These are phyloP conservation scores for Mycena olivaceomarginata DNA, from an alignment of 768 basidiomycete genomes.

Conservation along the genomic window DNA sequence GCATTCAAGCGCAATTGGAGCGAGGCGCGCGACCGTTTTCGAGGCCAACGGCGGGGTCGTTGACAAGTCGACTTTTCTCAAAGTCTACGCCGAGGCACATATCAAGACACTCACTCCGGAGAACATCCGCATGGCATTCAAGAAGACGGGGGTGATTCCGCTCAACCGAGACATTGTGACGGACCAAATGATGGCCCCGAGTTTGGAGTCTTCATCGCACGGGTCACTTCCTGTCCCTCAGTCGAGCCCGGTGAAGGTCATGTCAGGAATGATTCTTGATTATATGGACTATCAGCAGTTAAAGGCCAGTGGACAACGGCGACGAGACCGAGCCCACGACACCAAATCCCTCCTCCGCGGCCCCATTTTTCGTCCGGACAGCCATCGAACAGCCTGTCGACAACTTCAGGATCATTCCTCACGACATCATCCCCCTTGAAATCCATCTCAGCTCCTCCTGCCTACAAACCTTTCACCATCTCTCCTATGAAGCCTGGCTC, in stretches of 20 bases:
- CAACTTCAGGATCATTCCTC: background rate
- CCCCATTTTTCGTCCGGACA: background rate
- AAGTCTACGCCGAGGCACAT: conserved; percentile 51
- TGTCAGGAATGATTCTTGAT: background rate
- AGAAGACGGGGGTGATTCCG: conserved; percentile 54
- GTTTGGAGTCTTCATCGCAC: background rate
- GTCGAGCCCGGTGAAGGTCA: conserved; percentile 2
- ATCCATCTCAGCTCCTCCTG: background rate
- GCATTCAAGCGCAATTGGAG: conserved; percentile 50
- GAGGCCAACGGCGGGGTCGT: conserved; percentile 19
- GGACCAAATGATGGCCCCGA: conserved; percentile 49
- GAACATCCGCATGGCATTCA: conserved; percentile 52
- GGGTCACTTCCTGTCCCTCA: background rate
- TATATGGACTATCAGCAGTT: background rate
- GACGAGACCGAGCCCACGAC: background rate
- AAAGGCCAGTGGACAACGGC: background rate
- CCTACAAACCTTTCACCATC: background rate
- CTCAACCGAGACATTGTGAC: conserved; percentile 50
- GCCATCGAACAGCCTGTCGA: background rate
- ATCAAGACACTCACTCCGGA: conserved; percentile 9
- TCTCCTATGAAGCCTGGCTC: background rate
- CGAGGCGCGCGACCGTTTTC: conserved; percentile 42
- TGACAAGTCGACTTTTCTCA: conserved; percentile 52
- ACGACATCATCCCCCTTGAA: background rate
- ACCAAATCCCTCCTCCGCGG: background rate